A percentile compares a stretch with the other conserved stretches of the same genome.
These are phyloP conservation scores for Fusarium staphyleae DNA, from an alignment of 2,329 filamentous ascomycete genomes.

Conservation along the genomic window DNA sequence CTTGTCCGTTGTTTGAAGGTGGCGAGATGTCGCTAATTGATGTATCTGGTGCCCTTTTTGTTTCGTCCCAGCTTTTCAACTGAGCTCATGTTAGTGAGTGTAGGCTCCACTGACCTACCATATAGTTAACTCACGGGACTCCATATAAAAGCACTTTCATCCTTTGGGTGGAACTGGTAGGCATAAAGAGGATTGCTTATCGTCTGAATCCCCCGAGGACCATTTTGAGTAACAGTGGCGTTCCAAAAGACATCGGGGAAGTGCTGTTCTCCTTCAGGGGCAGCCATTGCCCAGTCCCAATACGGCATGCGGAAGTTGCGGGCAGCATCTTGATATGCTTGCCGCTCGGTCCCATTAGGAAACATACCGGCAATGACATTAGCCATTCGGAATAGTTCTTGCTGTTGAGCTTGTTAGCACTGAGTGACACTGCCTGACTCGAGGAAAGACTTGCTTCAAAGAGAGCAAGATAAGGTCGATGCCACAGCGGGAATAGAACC, in stretches of 20 bases:
- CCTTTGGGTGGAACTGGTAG: slow-evolving; percentile 67
- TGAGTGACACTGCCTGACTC: too few relatives aligned
- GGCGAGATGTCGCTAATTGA: slow-evolving; percentile 41
- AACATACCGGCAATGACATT: slow-evolving; percentile 57
- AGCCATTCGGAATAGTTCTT: slow-evolving; percentile 48
- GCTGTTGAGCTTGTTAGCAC: slow-evolving; percentile 40
- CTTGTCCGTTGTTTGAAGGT: slow-evolving; percentile 65
- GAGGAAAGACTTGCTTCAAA: slow-evolving; percentile 56
- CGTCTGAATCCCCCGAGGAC: slow-evolving; percentile 61
- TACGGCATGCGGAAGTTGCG: slow-evolving; percentile 63
- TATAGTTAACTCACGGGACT: slow-evolving; percentile 58
- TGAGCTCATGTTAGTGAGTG: slow-evolving; percentile 40
- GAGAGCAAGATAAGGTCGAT: slow-evolving; percentile 76
- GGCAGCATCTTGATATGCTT: slow-evolving; percentile 60
- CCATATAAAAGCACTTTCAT: slow-evolving; percentile 64
- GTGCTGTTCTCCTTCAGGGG: slow-evolving; percentile 57
- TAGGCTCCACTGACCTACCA: too few relatives aligned
- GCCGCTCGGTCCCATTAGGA: slow-evolving; percentile 54
- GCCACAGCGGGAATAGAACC: slow-evolving; percentile 81
- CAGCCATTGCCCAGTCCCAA: slow-evolving; percentile 64
- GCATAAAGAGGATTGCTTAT: slow-evolving; percentile 69
- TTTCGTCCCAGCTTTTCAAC: slow-evolving; percentile 67
- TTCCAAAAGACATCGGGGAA: slow-evolving; percentile 56
- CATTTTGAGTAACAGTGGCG: slow-evolving; percentile 59
- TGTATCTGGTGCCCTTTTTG: slow-evolving; percentile 61